Conservation (phyloP, 805 yeast species). For the Kluyveromyces starmeri region DNA sequence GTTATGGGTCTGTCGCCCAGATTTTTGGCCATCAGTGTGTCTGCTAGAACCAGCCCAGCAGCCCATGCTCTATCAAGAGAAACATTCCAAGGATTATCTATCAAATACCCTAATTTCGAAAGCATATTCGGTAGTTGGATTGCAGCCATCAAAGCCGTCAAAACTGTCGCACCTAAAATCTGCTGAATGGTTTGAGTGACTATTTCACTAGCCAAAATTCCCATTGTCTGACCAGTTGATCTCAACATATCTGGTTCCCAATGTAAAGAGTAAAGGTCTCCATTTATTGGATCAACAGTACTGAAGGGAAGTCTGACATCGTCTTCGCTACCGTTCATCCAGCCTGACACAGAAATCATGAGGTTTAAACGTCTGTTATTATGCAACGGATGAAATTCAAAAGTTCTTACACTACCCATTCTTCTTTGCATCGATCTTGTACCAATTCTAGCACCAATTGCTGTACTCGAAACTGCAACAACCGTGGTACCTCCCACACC, state of each 20-base stretch:
- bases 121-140: slow-evolving; percentile 87
- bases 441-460: slow-evolving; percentile 87
- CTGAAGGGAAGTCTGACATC: slow-evolving; percentile 95
- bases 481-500: slow-evolving; percentile 96
- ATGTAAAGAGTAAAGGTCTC: slow-evolving; percentile 80
- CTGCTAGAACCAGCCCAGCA: slow-evolving; percentile 87
- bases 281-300: slow-evolving; percentile 96
- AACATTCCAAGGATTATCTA: slow-evolving; percentile 98
- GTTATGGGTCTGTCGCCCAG: slow-evolving; percentile 90
- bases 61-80: slow-evolving; percentile 96
- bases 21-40: slow-evolving; percentile 77
- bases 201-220: slow-evolving; percentile 88
- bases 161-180: slow-evolving; percentile 81
- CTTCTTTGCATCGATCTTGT: slow-evolving; percentile 74
- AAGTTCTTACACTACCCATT: slow-evolving; percentile 86
- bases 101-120: slow-evolving; percentile 76
- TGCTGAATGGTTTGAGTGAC: slow-evolving; percentile 91
- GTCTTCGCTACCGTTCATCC: slow-evolving; percentile 95
- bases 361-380: slow-evolving; percentile 82
- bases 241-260: slow-evolving; percentile 99
- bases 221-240: slow-evolving; percentile 93
- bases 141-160: slow-evolving; percentile 87
- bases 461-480: slow-evolving; percentile 85
- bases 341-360: slow-evolving; percentile 86
- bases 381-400: slow-evolving; percentile 88